Evolutionary conservation across 495 filamentous ascomycete genomes (phyloP).

Genomic region (Penicillium paradoxum): DNA sequence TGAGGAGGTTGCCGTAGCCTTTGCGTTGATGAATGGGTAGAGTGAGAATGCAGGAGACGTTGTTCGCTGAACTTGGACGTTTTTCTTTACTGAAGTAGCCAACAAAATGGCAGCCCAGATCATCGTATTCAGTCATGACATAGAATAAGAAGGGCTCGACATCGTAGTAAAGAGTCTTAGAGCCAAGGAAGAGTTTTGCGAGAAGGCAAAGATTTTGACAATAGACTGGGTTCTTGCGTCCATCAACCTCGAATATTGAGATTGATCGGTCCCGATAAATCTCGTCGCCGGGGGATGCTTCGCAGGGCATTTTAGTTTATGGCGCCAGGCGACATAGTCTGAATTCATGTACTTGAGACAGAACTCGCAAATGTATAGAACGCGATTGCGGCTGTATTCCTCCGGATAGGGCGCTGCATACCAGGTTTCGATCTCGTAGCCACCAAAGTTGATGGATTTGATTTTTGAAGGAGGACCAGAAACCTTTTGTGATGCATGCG

Average conservation of each 20-base stretch:
- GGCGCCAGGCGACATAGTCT: slow-evolving; percentile 93
- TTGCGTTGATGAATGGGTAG: slow-evolving; percentile 95
- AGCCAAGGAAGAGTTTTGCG: slow-evolving; percentile 93
- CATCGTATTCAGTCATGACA: slow-evolving; percentile 94
- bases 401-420: slow-evolving; percentile 98
- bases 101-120: slow-evolving; percentile 92
- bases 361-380: slow-evolving; percentile 98
- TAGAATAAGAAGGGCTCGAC: slow-evolving; percentile 98
- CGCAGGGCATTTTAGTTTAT: slow-evolving; percentile 95
- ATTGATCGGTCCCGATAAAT: slow-evolving; percentile 94
- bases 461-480: slow-evolving; percentile 90
- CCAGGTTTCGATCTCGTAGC: slow-evolving; percentile 97
- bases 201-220: slow-evolving; percentile 96
- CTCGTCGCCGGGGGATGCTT: slow-evolving; percentile 97
- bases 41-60: slow-evolving; percentile 95
- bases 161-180: slow-evolving; percentile 97
- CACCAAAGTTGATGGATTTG: slow-evolving; percentile 96
- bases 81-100: slow-evolving; percentile 99
- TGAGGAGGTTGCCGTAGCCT: slow-evolving; percentile 92
- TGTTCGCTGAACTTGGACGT: slow-evolving; percentile 88
- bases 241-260: slow-evolving; percentile 96
- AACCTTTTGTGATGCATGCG: slow-evolving; percentile 57
- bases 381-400: slow-evolving; percentile 91
- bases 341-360: slow-evolving; percentile 99
- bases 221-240: slow-evolving; percentile 92